Evolutionary conservation across 805 yeast genomes (phyloP), one percentile per base, ranked within the genome.

Genomic region (Metschnikowia anglica): DNA sequence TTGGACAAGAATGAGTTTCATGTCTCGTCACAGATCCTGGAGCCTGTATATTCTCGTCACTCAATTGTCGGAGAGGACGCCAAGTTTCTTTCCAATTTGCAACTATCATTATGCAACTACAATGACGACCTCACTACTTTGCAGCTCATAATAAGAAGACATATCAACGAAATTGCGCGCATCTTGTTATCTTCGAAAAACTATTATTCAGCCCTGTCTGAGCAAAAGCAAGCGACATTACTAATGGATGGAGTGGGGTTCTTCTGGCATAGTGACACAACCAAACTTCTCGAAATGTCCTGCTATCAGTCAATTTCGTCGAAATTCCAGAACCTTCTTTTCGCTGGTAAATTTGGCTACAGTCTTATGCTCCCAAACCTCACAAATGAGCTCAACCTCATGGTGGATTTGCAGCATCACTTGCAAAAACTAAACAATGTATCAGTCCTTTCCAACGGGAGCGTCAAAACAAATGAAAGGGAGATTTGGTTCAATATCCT

Each of bases 1-100:
- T 53, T 84, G 47, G 89, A 83, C 53, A 38, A 70, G 0, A 75
- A 74, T 34, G 72, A 67, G 41, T 53, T 80, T 29, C 51, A 56
- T 23, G 41, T 70, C 15, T 55, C 62, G n/a, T 40, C 59, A 13
- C 59, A 55, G 25, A 41, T 56, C 4, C 51, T 46, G 17, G 56
- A 53, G 18, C 48, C 46, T 4, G 57, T 48, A 30, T 53, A 43
- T 24, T 54, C 59, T 34, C 63, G 56, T 34, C 65, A 61, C 41
- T 67, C 74, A 2, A 69, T 72, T 25, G 67, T 71, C 5, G 57
- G 67, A 5, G 76, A 72, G 53, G 77, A 72, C 55, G 74, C 76
- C 3, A 61, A 62, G 42, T 72, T 72, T 45, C 55, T 73, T 37
- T 65, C 74, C 20, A 68, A 64, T 43, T 55, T 72, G 25, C 74